Conservation (phyloP, 345 rosid species). For the Microcos paniculata region DNA sequence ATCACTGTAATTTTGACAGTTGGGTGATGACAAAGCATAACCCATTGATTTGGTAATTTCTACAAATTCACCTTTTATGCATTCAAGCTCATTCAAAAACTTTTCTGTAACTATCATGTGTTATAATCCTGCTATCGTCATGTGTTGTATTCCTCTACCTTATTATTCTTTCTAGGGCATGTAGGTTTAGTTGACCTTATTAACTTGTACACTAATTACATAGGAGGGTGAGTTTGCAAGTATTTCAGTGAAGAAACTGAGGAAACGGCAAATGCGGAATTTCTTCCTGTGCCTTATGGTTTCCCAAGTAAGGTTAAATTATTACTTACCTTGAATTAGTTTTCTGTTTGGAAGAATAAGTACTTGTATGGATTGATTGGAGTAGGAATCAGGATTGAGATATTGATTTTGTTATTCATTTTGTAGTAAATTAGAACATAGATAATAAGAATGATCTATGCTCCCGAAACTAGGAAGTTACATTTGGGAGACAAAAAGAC, state of each 20-base stretch:
- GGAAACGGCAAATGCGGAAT: conserved; percentile 92
- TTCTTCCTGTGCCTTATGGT: conserved; percentile 92
- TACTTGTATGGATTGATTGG: background rate
- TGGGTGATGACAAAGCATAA: background rate
- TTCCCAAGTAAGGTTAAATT: conserved; percentile 65
- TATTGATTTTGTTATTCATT: background rate
- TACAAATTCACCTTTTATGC: background rate
- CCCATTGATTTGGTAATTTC: background rate
- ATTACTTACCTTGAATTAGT: background rate
- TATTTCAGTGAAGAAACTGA: conserved; percentile 75
- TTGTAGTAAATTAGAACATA: background rate
- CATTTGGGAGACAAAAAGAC: background rate
- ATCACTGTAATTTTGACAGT: background rate
- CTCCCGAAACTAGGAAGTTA: background rate
- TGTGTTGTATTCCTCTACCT: background rate
- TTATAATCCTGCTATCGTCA: no score
- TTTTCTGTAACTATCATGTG: background rate
- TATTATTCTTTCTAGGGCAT: background rate
- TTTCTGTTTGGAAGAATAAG: background rate
- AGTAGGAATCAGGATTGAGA: background rate
- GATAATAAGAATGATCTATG: background rate
- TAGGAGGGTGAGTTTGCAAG: conserved; percentile 91
- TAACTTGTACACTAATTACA: conserved; percentile 13
- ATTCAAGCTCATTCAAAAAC: background rate
- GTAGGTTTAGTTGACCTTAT: conserved; percentile 2